Percentiles rank a stretch among this genome's conserved stretches.
Conservation (phyloP, 2,329 filamentous ascomycete species). For the Cladosporium sp. region DNA sequence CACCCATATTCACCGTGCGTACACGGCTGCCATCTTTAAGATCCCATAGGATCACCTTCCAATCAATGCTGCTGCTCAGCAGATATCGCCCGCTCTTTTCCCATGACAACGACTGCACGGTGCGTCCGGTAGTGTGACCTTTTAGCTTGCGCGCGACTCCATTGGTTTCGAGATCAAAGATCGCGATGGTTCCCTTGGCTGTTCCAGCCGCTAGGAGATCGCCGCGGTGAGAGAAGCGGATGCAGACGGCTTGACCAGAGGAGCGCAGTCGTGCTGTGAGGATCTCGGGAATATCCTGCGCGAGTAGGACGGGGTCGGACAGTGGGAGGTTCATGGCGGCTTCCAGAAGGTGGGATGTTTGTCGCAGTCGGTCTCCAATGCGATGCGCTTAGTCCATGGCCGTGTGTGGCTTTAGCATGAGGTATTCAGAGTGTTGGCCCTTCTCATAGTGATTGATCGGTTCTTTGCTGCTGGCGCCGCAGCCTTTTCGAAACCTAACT, state of each 20-base stretch:
- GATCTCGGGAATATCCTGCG: constrained; percentile 81
- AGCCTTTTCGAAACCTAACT: neutral
- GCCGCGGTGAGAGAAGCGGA: constrained; percentile 88
- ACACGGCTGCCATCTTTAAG: constrained; percentile 65
- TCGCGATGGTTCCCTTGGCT: constrained; percentile 82
- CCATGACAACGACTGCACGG: constrained; percentile 94
- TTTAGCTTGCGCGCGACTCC: constrained; percentile 90
- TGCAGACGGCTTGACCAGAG: constrained; percentile 56
- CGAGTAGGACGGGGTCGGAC: constrained; percentile 64
- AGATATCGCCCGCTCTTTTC: constrained; percentile 86
- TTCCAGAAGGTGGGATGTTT: neutral
- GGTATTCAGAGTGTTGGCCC: too few relatives aligned
- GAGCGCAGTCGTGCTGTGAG: constrained; percentile 79
- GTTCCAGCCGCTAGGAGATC: constrained; percentile 92
- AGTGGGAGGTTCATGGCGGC: constrained; percentile 63
- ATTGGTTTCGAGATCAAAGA: constrained; percentile 97
- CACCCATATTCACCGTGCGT: constrained; percentile 83
- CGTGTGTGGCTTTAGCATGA: too few relatives aligned
- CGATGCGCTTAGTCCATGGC: neutral
- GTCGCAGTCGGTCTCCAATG: neutral
- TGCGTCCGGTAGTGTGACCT: constrained; percentile 70
- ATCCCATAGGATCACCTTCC: constrained; percentile 96
- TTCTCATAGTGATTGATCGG: neutral
- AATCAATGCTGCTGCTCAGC: constrained; percentile 88
- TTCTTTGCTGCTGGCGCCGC: neutral